Base-by-base conservation (phyloP, 805 yeast genomes). In the Ogataea dorogensis region DNA sequence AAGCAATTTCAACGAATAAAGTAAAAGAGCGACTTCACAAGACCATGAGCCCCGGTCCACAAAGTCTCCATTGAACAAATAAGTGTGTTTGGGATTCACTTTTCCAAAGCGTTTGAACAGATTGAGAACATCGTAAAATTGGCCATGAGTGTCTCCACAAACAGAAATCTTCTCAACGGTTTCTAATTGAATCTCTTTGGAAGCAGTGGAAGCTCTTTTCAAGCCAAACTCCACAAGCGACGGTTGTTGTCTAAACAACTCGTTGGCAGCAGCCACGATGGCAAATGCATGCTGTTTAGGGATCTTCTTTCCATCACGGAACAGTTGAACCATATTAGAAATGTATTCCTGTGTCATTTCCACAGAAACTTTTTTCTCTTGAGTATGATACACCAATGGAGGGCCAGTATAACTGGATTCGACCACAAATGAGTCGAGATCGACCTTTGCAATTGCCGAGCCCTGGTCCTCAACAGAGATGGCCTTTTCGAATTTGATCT, bases 21-120 rank as follows among this genome's bases (percentile, higher is more conserved):
- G 70, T 19, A 83, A 67, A 30, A 93, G 64, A 2, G 96, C 96
- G 30, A 93, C 95, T 58, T 93, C 98, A 56, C 95, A 86, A 4
- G 97, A 87, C 98, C 98, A 91, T 12, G 95, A 85, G 5, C 98
- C 98, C 54, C 98, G 73, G 59, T 93, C 98, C 4, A 93, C 98
- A 63, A 93, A 91, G 63, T 93, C 98, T 28, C 98, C 98, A 54
- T 93, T 93, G 68, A 93, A 91, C 31, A 93, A 63, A 56, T 86
- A 93, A 4, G 79, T 71, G 57, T 89, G 97, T 3, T 65, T 61
- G 2, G 70, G 66, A 4, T 69, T 55, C 0, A 91, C 94, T 49
- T 69, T 63, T 11, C 98, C 98, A 54, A 79, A 89, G 28, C 58
- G 70, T 21, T 71, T 60, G 61, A 93, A 91, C 35, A 93, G 71